A percentile compares a stretch with the other conserved stretches of the same genome.
Conservation (phyloP, 2,329 filamentous ascomycete genomes). For the Coleophoma crateriformis region DNA sequence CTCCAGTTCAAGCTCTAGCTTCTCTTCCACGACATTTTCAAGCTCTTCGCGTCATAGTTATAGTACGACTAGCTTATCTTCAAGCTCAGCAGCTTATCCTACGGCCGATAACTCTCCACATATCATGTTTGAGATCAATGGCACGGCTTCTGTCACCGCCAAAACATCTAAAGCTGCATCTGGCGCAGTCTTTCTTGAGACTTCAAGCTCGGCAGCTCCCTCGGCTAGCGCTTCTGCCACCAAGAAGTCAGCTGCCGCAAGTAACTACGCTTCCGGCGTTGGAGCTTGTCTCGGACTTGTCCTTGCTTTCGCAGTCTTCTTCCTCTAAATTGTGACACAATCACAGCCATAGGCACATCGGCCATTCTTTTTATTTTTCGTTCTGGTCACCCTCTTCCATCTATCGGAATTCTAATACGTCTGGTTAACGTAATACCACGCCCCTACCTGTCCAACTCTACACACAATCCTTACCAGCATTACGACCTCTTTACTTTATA, state of each 20-base stretch:
- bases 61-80: not conserved
- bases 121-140: conserved; percentile 18
- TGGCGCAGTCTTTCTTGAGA: conserved; percentile 1
- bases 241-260: conserved; percentile 13
- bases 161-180: conserved; percentile 2
- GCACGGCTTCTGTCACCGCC: conserved; percentile 6
- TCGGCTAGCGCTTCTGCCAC: conserved; percentile 6
- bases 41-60: not conserved
- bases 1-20: conserved; percentile 4
- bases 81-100: not conserved
- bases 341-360: too few relatives aligned
- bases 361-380: not conserved
- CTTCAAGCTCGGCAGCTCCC: not conserved
- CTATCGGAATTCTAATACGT: conserved; percentile 19
- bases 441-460: not conserved
- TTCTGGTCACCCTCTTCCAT: not conserved
- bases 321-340: conserved; percentile 11
- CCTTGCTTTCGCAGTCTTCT: conserved; percentile 13
- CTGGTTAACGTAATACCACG: conserved; percentile 21
- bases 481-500: not conserved
- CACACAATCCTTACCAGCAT: not conserved
- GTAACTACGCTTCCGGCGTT: conserved; percentile 8
- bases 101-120: conserved; percentile 8
- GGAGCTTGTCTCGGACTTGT: conserved; percentile 11
- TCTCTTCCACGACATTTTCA: conserved; percentile 3